These are phyloP conservation scores for Oemleria cerasiformis DNA, from an alignment of 306 rosid species.

Conservation along the genomic window DNA sequence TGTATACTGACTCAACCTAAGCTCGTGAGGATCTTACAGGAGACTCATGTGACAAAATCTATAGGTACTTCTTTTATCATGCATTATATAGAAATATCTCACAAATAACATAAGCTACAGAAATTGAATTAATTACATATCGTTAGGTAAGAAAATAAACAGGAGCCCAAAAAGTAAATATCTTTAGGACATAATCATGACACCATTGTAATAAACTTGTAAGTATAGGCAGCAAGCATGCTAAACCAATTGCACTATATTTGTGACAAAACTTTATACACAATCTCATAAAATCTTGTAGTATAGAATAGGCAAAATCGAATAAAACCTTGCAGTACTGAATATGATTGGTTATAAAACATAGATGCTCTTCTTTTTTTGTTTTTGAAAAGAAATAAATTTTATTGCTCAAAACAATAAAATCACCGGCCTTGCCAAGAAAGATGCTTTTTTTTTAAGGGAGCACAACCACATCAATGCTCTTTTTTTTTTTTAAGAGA, in stretches of 20 bases:
- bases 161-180: not conserved
- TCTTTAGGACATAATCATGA: not conserved
- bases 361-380: not conserved
- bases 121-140: not conserved
- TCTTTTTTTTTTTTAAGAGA: not conserved
- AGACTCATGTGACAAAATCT: not conserved
- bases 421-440: too few relatives aligned
- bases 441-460: too few relatives aligned
- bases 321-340: not conserved
- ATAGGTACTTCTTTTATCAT: not conserved
- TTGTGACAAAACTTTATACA: not conserved
- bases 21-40: not conserved
- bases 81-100: not conserved
- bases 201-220: not conserved
- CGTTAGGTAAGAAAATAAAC: not conserved
- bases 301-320: not conserved
- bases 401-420: too few relatives aligned
- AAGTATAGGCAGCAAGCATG: not conserved
- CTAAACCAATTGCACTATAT: not conserved
- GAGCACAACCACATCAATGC: not conserved
- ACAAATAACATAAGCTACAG: not conserved
- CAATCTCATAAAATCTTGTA: not conserved
- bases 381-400: too few relatives aligned
- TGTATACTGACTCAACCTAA: not conserved
- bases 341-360: not conserved